A percentile compares a stretch with the other conserved stretches of the same genome.
Evolutionary conservation across 345 rosid genomes (phyloP).

Genomic region (Murraya paniculata): DNA sequence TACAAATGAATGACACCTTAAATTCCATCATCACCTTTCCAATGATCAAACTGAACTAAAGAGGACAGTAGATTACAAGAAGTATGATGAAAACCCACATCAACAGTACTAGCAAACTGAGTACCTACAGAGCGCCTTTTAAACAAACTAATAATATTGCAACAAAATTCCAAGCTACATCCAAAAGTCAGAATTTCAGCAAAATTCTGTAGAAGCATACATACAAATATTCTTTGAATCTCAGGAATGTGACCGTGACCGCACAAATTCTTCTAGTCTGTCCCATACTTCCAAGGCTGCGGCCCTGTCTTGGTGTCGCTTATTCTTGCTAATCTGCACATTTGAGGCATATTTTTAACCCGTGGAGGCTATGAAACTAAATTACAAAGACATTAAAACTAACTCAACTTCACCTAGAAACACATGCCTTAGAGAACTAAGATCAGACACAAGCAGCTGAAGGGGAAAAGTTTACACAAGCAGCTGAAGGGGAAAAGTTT

Average conservation of each 20-base stretch:
- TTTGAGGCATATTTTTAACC: conserved; percentile 11
- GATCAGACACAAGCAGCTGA: not conserved
- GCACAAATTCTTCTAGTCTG: conserved; percentile 84
- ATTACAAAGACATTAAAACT: not conserved
- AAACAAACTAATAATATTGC: conserved; percentile 14
- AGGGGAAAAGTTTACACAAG: conserved; percentile 14
- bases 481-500: not conserved
- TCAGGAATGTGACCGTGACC: conserved; percentile 77
- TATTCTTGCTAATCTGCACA: conserved; percentile 91
- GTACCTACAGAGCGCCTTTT: not conserved
- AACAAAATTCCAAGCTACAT: conserved; percentile 20
- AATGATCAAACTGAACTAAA: conserved; percentile 7
- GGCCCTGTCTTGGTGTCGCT: conserved; percentile 91
- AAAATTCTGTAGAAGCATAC: conserved; percentile 18
- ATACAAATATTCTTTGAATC: conserved; percentile 19
- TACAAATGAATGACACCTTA: not conserved
- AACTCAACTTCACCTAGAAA: not conserved
- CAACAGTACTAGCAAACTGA: not conserved
- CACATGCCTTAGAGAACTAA: not conserved
- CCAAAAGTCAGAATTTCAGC: conserved; percentile 5
- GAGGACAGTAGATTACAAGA: not conserved
- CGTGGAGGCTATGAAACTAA: not conserved
- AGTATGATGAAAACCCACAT: not conserved
- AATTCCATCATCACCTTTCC: not conserved
- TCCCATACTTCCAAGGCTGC: conserved; percentile 99